A percentile compares a stretch with the other conserved stretches of the same genome.
These are phyloP conservation scores for Globisporangium acanthophoron DNA, from an alignment of 352 stramenopile genomes.

Conservation along the genomic window DNA sequence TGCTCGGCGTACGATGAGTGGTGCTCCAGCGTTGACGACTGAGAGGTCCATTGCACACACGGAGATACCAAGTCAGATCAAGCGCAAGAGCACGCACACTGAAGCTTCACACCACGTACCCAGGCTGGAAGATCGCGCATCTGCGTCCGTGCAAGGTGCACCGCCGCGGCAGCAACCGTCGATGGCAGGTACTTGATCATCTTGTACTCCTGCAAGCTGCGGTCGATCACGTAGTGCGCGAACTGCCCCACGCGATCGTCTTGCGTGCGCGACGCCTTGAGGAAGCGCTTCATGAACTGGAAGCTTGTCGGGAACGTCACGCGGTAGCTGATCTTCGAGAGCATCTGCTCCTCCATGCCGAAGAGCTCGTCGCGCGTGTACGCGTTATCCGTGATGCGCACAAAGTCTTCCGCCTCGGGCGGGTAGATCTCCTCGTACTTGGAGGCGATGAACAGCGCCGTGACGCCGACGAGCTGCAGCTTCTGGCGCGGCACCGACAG, in stretches of 20 bases:
- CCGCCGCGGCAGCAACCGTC: conserved; percentile 93
- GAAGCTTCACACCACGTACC: conserved; percentile 31
- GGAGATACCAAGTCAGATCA: conserved; percentile 9
- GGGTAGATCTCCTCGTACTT: conserved; percentile 99
- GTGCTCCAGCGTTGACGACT: conserved; percentile 69
- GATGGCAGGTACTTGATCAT: conserved; percentile 97
- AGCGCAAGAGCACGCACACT: neutral
- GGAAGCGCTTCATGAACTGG: conserved; percentile 85
- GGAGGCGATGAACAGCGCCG: conserved; percentile 93
- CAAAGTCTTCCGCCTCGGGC: conserved; percentile 90
- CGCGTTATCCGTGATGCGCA: conserved; percentile 96
- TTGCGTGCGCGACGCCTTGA: conserved; percentile 71
- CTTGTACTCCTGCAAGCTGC: conserved; percentile 98
- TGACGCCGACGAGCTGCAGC: conserved; percentile 95
- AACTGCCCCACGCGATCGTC: conserved; percentile 84
- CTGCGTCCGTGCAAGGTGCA: conserved; percentile 93
- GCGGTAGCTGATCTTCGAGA: conserved; percentile 65
- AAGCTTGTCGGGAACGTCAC: conserved; percentile 83
- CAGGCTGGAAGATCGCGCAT: conserved; percentile 72
- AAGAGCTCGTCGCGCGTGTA: conserved; percentile 87
- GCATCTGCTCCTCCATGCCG: conserved; percentile 74
- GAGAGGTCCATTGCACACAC: neutral
- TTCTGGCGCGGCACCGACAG: conserved; percentile 70
- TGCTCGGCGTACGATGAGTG: conserved; percentile 76
- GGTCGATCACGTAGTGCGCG: conserved; percentile 97